These are phyloP conservation scores for Acanthamoeba culbertsoni DNA, from an alignment of 208 protist species.

Conservation along the genomic window DNA sequence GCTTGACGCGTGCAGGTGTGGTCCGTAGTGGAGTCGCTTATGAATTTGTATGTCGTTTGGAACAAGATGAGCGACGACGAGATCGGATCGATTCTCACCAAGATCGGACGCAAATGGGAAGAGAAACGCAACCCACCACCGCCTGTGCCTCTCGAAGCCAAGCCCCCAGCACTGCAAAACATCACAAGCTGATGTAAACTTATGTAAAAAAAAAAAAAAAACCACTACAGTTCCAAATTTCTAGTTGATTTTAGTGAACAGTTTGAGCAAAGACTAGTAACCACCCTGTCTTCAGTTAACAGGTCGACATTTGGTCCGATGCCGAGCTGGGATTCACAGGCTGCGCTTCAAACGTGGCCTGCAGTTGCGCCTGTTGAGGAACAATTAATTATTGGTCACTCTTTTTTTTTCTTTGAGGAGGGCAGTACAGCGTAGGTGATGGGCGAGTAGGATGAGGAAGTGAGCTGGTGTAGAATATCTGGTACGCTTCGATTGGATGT, in stretches of 20 bases:
- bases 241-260: too few species aligned
- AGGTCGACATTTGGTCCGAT: too few species aligned
- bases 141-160: background rate
- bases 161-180: background rate
- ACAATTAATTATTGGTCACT: too few species aligned
- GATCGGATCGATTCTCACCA: background rate
- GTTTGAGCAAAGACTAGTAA: too few species aligned
- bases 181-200: background rate
- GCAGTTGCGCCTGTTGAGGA: background rate
- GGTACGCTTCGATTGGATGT: background rate
- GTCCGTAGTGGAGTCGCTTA: background rate
- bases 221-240: too few species aligned
- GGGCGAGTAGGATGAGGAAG: background rate
- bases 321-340: too few species aligned
- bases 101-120: conserved; percentile 27
- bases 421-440: background rate
- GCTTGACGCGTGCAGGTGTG: conserved; percentile 3
- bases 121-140: background rate
- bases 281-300: too few species aligned
- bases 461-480: background rate
- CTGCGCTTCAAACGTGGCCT: background rate
- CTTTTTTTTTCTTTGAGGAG: too few species aligned
- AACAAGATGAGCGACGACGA: conserved; percentile 57
- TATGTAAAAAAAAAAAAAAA: background rate
- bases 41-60: conserved; percentile 36